A percentile compares a stretch with the other conserved stretches of the same genome.
These are phyloP conservation scores for Epichloe hybrida DNA, from an alignment of 2,329 filamentous ascomycete species.

Conservation along the genomic window DNA sequence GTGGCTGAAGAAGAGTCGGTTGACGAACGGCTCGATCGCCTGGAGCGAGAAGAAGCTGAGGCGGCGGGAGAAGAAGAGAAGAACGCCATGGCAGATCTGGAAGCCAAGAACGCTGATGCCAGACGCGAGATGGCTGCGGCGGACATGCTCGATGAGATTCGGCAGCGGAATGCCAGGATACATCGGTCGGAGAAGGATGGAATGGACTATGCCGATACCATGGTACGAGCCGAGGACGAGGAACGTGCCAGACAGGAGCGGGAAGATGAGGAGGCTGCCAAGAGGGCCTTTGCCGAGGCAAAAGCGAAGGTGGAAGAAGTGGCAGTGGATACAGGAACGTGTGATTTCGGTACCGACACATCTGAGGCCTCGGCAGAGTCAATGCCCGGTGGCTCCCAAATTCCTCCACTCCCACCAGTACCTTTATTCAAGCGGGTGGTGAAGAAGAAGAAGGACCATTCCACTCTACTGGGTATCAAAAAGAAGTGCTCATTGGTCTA, in stretches of 20 bases:
- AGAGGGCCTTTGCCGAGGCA: constrained; percentile 58
- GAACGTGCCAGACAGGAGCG: constrained; percentile 54
- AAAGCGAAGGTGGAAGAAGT: constrained; percentile 38
- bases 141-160: constrained; percentile 88
- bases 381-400: constrained; percentile 10
- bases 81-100: constrained; percentile 89
- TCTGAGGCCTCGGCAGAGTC: constrained; percentile 12
- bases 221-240: constrained; percentile 41
- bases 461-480: constrained; percentile 70
- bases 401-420: constrained; percentile 17
- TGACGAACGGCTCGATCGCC: constrained; percentile 70
- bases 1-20: constrained; percentile 62
- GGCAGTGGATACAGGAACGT: background rate
- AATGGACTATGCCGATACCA: constrained; percentile 43
- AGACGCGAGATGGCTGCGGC: constrained; percentile 94
- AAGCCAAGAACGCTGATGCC: constrained; percentile 85
- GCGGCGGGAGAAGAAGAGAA: constrained; percentile 54
- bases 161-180: constrained; percentile 77
- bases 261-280: constrained; percentile 74
- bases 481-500: constrained; percentile 53
- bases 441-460: constrained; percentile 79
- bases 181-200: constrained; percentile 62
- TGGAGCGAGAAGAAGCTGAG: constrained; percentile 62
- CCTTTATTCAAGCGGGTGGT: constrained; percentile 59
- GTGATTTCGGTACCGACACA: background rate